A percentile compares a stretch with the other conserved stretches of the same genome.
Conservation (phyloP, 2,329 filamentous ascomycete genomes). For the Claviceps quebecensis region DNA sequence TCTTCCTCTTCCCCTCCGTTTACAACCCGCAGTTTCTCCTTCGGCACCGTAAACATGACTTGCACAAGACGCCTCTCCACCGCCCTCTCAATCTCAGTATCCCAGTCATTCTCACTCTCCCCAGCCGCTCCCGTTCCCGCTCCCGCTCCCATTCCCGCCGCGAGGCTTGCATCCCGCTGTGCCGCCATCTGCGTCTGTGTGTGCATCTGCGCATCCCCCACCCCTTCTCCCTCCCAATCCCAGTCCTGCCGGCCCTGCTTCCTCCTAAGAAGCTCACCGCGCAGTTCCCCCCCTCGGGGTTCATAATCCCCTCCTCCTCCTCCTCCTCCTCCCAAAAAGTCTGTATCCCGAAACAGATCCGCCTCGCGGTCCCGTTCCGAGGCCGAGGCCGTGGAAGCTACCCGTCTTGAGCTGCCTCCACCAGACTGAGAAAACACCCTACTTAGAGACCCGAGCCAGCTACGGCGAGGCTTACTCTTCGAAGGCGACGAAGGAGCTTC, state of each 20-base stretch:
- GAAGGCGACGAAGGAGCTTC: slow-evolving; percentile 40
- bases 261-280: slow-evolving; percentile 35
- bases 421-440: slow-evolving; percentile 43
- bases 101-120: slow-evolving; percentile 55
- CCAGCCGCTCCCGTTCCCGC: neutral
- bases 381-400: slow-evolving; percentile 11
- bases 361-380: neutral
- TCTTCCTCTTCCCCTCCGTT: slow-evolving; percentile 49
- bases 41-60: slow-evolving; percentile 88
- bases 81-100: slow-evolving; percentile 63
- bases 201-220: slow-evolving; percentile 4
- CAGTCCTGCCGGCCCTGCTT: slow-evolving; percentile 43
- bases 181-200: too few species aligned
- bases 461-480: slow-evolving; percentile 40
- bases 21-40: slow-evolving; percentile 74
- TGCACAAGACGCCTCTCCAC: slow-evolving; percentile 60
- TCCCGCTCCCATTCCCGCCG: too few species aligned
- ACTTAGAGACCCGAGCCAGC: slow-evolving; percentile 55
- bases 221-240: slow-evolving; percentile 21
- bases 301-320: slow-evolving; percentile 25
- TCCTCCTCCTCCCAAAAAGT: too few species aligned
- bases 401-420: neutral
- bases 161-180: too few species aligned
- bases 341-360: too few species aligned
- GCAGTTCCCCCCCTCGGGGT: slow-evolving; percentile 21